phyloP scores from a whole-genome alignment of 208 protist genomes.

The Acanthamoeba castellanii region DNA sequence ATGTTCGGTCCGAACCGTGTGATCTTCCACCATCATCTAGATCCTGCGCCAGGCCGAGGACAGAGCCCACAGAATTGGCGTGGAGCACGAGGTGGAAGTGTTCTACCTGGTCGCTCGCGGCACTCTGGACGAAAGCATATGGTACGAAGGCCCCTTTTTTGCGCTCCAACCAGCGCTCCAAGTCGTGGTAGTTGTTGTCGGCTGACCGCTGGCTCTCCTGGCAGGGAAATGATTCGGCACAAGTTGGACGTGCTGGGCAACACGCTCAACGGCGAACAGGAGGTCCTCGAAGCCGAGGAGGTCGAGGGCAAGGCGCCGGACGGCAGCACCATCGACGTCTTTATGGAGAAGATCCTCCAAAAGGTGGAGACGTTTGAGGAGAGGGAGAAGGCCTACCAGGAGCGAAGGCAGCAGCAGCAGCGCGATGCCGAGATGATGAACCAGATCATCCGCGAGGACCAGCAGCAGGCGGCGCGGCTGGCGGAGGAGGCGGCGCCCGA shows the following conservation, averaged over 20 bases:
- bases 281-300: constrained; percentile 63
- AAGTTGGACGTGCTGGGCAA: constrained; percentile 78
- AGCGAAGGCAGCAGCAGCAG: constrained; percentile 27
- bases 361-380: constrained; percentile 54
- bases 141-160: constrained; percentile 7
- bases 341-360: constrained; percentile 46
- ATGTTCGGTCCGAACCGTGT: background rate
- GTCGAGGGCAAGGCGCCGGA: constrained; percentile 67
- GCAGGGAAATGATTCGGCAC: constrained; percentile 75
- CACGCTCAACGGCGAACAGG: constrained; percentile 76
- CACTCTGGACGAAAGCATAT: constrained; percentile 83
- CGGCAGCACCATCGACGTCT: constrained; percentile 33
- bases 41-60: constrained; percentile 96
- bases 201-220: no score
- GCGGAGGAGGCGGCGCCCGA: background rate
- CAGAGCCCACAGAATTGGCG: constrained; percentile 96
- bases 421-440: constrained; percentile 56
- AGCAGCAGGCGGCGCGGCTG: background rate
- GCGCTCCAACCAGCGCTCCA: background rate
- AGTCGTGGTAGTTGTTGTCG: background rate
- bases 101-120: constrained; percentile 92
- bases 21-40: constrained; percentile 62
- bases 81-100: constrained; percentile 92
- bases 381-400: constrained; percentile 51
- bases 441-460: constrained; percentile 26